These are phyloP conservation scores for Scenedesmus sp. DNA, from an alignment of 163 green algal genomes.

Conservation along the genomic window DNA sequence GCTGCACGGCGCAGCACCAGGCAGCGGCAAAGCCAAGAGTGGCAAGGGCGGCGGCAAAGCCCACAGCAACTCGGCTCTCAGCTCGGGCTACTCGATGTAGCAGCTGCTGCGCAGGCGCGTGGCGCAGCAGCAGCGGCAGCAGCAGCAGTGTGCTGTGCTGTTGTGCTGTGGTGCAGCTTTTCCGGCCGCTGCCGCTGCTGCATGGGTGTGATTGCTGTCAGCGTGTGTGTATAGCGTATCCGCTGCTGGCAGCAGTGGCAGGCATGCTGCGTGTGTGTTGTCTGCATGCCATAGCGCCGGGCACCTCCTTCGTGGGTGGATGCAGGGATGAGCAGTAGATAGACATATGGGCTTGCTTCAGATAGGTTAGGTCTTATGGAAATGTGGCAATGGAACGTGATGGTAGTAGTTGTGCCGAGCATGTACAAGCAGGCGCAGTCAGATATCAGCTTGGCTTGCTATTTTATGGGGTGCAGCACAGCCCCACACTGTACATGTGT, in stretches of 20 bases:
- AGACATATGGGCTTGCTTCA: neutral
- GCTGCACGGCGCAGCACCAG: constrained; percentile 5
- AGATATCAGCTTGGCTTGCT: neutral
- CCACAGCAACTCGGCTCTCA: constrained; percentile 39
- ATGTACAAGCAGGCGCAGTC: neutral
- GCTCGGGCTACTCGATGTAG: constrained; percentile 39
- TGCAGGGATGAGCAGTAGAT: neutral
- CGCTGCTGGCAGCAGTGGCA: neutral
- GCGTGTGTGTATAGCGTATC: too few species aligned
- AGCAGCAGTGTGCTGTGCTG: neutral
- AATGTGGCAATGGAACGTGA: neutral
- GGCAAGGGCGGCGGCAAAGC: constrained; percentile 28
- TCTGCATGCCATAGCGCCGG: neutral
- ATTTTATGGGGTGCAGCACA: neutral
- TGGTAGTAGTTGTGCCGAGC: neutral
- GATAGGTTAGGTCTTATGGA: neutral
- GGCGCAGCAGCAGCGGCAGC: neutral
- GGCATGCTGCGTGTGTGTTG: too few species aligned
- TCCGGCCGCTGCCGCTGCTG: too few species aligned
- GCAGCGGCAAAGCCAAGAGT: neutral
- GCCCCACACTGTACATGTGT: neutral
- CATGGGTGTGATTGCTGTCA: too few species aligned
- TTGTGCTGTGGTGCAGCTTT: too few species aligned
- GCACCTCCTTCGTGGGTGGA: neutral
- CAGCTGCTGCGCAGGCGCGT: neutral